A percentile compares a stretch with the other conserved stretches of the same genome.
These are phyloP conservation scores for Pisolithus sp. DNA, from an alignment of 768 basidiomycete genomes.

Conservation along the genomic window DNA sequence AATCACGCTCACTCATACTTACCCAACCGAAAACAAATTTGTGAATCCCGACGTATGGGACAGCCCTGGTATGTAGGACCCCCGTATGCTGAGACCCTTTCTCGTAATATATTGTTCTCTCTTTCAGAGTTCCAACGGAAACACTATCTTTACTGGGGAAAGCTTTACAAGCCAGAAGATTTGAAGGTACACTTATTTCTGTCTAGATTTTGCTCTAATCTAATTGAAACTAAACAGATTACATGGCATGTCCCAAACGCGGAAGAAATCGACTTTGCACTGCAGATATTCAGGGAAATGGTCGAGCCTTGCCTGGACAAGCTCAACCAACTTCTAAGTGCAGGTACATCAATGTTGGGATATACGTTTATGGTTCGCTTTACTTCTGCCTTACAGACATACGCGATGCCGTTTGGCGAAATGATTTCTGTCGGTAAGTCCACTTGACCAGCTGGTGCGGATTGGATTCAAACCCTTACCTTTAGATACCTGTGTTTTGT, in stretches of 20 bases:
- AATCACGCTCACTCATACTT: constrained; percentile 67
- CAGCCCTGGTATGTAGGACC: constrained; percentile 49
- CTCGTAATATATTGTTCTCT: neutral
- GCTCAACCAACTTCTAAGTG: constrained; percentile 57
- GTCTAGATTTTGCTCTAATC: constrained; percentile 8
- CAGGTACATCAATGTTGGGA: constrained; percentile 1
- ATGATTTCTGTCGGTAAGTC: constrained; percentile 77
- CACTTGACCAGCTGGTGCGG: neutral
- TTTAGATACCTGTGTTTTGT: constrained; percentile 61
- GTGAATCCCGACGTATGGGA: constrained; percentile 81
- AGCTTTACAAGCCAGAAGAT: constrained; percentile 68
- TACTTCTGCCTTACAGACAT: constrained; percentile 28
- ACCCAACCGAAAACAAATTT: constrained; percentile 72
- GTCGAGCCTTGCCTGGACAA: constrained; percentile 58
- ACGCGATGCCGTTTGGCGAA: constrained; percentile 64
- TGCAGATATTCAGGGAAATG: constrained; percentile 72
- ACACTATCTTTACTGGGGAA: constrained; percentile 59
- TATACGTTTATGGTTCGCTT: neutral
- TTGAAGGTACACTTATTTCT: constrained; percentile 53
- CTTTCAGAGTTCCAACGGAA: neutral
- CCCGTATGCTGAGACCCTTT: neutral
- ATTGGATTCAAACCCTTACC: neutral
- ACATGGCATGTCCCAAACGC: constrained; percentile 16
- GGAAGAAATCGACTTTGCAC: constrained; percentile 71
- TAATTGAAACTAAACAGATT: constrained; percentile 42